Evolutionary conservation across 768 basidiomycete genomes (phyloP).

Genomic region (Suillus tomentosus): DNA sequence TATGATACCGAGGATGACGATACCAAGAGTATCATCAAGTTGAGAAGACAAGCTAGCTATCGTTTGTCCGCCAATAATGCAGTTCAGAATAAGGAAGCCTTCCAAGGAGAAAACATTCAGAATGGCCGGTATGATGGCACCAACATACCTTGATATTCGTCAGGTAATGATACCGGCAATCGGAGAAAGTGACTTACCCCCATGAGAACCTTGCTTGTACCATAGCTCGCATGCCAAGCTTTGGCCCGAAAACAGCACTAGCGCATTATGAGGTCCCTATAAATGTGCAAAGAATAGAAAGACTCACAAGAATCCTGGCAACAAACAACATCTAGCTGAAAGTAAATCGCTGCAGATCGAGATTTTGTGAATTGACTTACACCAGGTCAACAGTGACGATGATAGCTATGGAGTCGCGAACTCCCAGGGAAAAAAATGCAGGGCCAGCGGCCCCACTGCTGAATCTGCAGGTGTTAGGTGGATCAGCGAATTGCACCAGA

Average conservation of each 20-base stretch:
- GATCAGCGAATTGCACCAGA: not conserved
- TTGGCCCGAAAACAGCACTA: not conserved
- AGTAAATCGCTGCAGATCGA: not conserved
- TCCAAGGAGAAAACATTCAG: not conserved
- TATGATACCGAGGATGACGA: not conserved
- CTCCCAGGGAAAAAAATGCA: not conserved
- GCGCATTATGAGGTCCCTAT: not conserved
- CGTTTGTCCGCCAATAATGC: not conserved
- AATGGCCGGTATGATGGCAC: not conserved
- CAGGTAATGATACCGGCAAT: not conserved
- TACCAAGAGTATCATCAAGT: not conserved
- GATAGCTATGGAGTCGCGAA: not conserved
- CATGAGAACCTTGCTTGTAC: not conserved
- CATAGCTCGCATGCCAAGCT: conserved; percentile 1
- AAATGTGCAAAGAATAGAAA: not conserved
- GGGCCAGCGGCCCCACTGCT: not conserved
- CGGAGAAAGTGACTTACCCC: not conserved
- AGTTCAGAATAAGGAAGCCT: not conserved
- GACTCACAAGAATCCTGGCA: not conserved
- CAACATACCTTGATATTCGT: not conserved
- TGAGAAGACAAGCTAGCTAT: not conserved
- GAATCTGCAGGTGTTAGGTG: not conserved
- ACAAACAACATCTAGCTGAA: not conserved
- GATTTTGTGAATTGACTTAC: not conserved
- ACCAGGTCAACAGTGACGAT: not conserved